phyloP scores from a whole-genome alignment of 2,329 filamentous ascomycete genomes.

The Colletotrichum higginsianum region DNA sequence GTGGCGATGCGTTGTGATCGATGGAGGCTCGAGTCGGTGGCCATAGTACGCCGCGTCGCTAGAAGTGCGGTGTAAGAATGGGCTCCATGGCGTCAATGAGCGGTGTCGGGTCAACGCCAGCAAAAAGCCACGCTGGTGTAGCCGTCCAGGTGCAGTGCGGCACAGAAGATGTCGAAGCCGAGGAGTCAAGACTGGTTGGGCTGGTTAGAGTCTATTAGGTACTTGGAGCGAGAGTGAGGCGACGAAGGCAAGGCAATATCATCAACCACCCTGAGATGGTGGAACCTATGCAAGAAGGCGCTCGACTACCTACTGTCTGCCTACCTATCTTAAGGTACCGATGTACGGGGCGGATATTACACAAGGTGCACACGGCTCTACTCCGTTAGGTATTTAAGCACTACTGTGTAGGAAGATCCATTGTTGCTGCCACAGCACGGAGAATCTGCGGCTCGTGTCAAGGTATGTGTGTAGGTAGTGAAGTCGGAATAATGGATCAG shows the following conservation, averaged over 20 bases:
- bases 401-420: background rate
- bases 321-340: background rate
- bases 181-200: background rate
- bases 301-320: no score
- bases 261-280: no score
- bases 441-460: background rate
- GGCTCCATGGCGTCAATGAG: background rate
- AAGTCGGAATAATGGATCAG: conserved; percentile 15
- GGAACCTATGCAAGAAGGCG: background rate
- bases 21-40: background rate
- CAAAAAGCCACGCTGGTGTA: background rate
- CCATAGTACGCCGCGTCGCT: background rate
- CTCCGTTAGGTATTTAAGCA: background rate
- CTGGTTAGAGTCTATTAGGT: background rate
- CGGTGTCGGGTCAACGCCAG: background rate
- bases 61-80: background rate
- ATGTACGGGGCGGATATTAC: no score
- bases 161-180: conserved; percentile 8
- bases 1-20: background rate
- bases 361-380: no score
- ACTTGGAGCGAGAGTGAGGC: no score
- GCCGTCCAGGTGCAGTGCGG: conserved; percentile 8
- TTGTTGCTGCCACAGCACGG: conserved; percentile 6
- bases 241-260: conserved; percentile 5
- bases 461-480: no score